These are phyloP conservation scores for Pythium scleroteichum DNA, from an alignment of 352 stramenopile genomes.

Conservation along the genomic window DNA sequence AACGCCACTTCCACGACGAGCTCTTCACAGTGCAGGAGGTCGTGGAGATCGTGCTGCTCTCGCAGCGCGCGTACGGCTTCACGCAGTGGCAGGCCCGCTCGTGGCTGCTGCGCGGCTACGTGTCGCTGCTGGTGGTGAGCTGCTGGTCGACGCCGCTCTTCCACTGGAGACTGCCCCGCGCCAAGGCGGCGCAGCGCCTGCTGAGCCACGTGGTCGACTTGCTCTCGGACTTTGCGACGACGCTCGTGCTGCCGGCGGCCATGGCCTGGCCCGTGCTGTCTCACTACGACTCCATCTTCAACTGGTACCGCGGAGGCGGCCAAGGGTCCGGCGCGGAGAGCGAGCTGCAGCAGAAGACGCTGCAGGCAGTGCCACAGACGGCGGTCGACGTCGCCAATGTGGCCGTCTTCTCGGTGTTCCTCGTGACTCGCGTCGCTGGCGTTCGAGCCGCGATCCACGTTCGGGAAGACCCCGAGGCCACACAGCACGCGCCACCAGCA, in stretches of 20 bases:
- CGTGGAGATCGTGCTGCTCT: conserved; percentile 5
- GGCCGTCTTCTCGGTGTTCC: conserved; percentile 3
- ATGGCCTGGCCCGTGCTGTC: conserved; percentile 8
- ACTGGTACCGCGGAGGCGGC: background rate
- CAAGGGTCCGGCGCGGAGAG: background rate
- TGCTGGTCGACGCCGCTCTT: conserved; percentile 13
- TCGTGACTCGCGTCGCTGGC: background rate
- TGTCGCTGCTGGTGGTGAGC: conserved; percentile 2
- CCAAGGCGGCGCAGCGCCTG: background rate
- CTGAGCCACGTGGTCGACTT: conserved; percentile 2
- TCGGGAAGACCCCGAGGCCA: no score
- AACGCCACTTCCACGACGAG: conserved; percentile 2
- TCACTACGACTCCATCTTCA: conserved; percentile 1
- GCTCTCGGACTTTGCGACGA: conserved; percentile 1
- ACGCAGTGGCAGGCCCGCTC: conserved; percentile 7
- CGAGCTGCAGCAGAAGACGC: background rate
- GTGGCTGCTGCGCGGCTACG: conserved; percentile 5
- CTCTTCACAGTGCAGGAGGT: conserved; percentile 1
- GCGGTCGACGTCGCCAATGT: conserved; percentile 7
- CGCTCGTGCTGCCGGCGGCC: background rate
- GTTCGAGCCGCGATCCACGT: background rate
- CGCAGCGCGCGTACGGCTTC: conserved; percentile 4
- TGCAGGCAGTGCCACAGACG: conserved; percentile 6
- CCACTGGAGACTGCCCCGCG: background rate
- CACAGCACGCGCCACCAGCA: no score